Percentiles rank a stretch among this genome's conserved stretches.
phyloP scores from a whole-genome alignment of 2,329 filamentous ascomycete species.

The Akanthomyces muscarius region DNA sequence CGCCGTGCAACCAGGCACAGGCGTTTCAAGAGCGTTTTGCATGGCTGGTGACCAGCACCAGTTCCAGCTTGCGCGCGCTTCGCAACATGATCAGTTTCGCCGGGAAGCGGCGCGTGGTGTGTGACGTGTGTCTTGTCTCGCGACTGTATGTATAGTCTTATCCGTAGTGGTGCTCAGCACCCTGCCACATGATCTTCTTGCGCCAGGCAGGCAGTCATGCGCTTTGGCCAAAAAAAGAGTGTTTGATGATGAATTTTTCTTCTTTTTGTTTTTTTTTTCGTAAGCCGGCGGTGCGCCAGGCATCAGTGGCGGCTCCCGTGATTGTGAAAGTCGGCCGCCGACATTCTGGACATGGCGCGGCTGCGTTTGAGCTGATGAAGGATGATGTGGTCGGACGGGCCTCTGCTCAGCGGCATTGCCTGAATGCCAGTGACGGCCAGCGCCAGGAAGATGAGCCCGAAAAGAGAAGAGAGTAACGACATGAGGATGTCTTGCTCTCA shows the following conservation, averaged over 20 bases:
- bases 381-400: not conserved
- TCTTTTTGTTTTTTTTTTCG: not conserved
- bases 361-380: constrained; percentile 9
- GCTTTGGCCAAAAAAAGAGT: not conserved
- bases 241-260: not conserved
- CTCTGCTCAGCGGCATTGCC: not conserved
- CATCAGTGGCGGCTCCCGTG: not conserved
- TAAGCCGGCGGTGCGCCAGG: not conserved
- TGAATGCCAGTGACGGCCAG: constrained; percentile 6
- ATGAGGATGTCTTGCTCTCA: not conserved
- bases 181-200: not conserved
- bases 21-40: not conserved
- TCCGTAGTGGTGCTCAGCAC: not conserved
- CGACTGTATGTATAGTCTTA: not conserved
- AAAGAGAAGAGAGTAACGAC: constrained; percentile 11
- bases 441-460: constrained; percentile 8
- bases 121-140: not conserved
- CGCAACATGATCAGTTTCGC: not conserved
- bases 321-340: constrained; percentile 5
- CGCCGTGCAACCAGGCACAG: not conserved
- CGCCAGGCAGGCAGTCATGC: not conserved
- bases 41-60: not conserved
- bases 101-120: not conserved
- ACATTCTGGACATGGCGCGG: constrained; percentile 12
- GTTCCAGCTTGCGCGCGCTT: not conserved